A percentile compares a stretch with the other conserved stretches of the same genome.
These are phyloP conservation scores for Lepiota subincarnata DNA, from an alignment of 768 basidiomycete genomes.

Conservation along the genomic window DNA sequence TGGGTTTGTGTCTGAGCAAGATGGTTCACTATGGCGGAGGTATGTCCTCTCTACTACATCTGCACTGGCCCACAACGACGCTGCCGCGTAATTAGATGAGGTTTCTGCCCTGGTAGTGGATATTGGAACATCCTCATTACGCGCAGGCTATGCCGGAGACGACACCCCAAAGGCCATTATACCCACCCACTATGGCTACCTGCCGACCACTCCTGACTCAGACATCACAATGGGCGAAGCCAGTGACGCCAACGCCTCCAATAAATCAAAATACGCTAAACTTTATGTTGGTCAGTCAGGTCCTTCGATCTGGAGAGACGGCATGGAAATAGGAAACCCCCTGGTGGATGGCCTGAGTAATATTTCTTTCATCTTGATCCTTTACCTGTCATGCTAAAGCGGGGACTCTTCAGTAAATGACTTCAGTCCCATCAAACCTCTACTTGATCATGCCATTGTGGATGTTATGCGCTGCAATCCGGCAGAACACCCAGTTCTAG, in stretches of 20 bases:
- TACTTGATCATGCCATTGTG: slow-evolving; percentile 71
- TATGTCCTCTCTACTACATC: slow-evolving; percentile 29
- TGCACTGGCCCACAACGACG: slow-evolving; percentile 4
- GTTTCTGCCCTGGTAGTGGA: slow-evolving; percentile 96
- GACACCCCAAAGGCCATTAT: slow-evolving; percentile 92
- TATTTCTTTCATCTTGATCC: neutral
- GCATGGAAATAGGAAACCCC: slow-evolving; percentile 85
- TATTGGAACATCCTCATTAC: slow-evolving; percentile 84
- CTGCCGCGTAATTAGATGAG: slow-evolving; percentile 59
- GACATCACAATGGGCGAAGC: slow-evolving; percentile 54
- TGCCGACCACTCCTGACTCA: slow-evolving; percentile 36
- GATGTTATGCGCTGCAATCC: slow-evolving; percentile 76
- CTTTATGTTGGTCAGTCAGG: slow-evolving; percentile 85
- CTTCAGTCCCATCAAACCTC: slow-evolving; percentile 66
- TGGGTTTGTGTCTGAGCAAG: neutral
- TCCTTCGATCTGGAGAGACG: slow-evolving; percentile 85
- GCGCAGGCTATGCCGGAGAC: slow-evolving; percentile 97
- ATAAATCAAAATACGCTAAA: slow-evolving; percentile 46
- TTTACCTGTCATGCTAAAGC: neutral
- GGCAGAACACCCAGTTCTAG: slow-evolving; percentile 84
- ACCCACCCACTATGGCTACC: slow-evolving; percentile 85
- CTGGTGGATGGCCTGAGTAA: slow-evolving; percentile 81
- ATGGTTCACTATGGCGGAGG: slow-evolving; percentile 92
- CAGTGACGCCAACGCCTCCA: slow-evolving; percentile 31
- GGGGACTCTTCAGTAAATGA: slow-evolving; percentile 53